phyloP scores from a whole-genome alignment of 768 basidiomycete species.

The Mycena belliarum region DNA sequence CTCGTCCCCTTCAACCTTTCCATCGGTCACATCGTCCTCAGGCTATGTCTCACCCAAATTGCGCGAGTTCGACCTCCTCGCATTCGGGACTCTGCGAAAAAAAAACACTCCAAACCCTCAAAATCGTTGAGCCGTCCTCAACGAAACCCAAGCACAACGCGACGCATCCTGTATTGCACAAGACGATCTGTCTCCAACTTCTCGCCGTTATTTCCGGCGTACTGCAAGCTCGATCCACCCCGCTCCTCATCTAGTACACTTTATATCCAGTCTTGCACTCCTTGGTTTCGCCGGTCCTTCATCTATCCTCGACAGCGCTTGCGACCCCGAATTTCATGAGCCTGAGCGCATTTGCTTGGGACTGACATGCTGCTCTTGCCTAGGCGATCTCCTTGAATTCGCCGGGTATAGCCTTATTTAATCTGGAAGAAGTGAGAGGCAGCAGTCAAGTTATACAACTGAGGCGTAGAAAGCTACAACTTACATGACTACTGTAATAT shows the following conservation, averaged over 20 bases:
- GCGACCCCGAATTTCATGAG: constrained; percentile 73
- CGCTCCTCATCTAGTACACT: constrained; percentile 72
- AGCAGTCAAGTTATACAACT: too few relatives aligned
- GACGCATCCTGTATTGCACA: constrained; percentile 68
- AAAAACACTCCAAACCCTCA: too few relatives aligned
- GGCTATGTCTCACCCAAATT: too few relatives aligned
- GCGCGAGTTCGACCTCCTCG: too few relatives aligned
- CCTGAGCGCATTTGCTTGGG: constrained; percentile 66
- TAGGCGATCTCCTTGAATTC: too few relatives aligned
- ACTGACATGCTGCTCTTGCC: too few relatives aligned
- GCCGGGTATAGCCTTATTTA: too few relatives aligned
- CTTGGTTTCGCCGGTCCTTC: constrained; percentile 67
- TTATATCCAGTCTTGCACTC: constrained; percentile 89
- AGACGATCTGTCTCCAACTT: constrained; percentile 68
- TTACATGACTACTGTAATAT: too few relatives aligned
- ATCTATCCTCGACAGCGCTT: constrained; percentile 73
- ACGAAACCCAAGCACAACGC: constrained; percentile 26
- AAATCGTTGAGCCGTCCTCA: constrained; percentile 41
- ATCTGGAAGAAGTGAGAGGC: too few relatives aligned
- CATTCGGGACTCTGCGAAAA: too few relatives aligned
- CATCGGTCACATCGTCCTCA: constrained; percentile 40
- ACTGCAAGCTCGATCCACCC: constrained; percentile 68
- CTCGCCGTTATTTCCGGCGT: constrained; percentile 73
- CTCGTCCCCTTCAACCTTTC: constrained; percentile 42
- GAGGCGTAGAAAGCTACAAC: too few relatives aligned